A percentile compares a stretch with the other conserved stretches of the same genome.
phyloP scores from a whole-genome alignment of 257 asterid genomes.

The Rubia yunnanensis region DNA sequence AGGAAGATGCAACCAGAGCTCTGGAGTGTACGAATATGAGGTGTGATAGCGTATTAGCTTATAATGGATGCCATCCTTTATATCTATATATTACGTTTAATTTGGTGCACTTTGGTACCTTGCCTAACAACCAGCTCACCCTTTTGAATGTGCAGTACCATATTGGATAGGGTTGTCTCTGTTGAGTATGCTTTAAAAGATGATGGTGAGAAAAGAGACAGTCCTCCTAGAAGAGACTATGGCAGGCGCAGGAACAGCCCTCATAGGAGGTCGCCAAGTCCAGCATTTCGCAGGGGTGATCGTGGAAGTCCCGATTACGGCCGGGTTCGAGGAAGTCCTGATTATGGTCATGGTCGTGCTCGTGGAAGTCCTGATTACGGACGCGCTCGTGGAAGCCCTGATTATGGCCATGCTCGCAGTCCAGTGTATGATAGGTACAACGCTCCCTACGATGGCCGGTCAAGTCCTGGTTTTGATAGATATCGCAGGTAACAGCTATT shows the following conservation, averaged over 20 bases:
- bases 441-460: constrained; percentile 47
- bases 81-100: neutral
- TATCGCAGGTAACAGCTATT: constrained; percentile 39
- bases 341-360: constrained; percentile 50
- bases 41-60: constrained; percentile 16
- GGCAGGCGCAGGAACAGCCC: constrained; percentile 55
- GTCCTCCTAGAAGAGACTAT: constrained; percentile 51
- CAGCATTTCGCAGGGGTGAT: constrained; percentile 39
- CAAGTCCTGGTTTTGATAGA: constrained; percentile 69
- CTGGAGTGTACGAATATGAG: constrained; percentile 93
- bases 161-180: constrained; percentile 79
- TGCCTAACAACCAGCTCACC: neutral
- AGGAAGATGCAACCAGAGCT: constrained; percentile 88
- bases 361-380: constrained; percentile 88
- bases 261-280: constrained; percentile 60
- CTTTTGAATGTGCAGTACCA: constrained; percentile 44
- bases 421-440: constrained; percentile 58
- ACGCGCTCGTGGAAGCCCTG: constrained; percentile 68
- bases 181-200: constrained; percentile 93
- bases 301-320: constrained; percentile 83
- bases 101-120: neutral
- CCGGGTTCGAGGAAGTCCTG: constrained; percentile 50
- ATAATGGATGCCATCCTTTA: no score
- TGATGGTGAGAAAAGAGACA: constrained; percentile 71
- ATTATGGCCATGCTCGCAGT: constrained; percentile 60